Evolutionary conservation across 768 basidiomycete species (phyloP).

Genomic region (Mycena alexandri): DNA sequence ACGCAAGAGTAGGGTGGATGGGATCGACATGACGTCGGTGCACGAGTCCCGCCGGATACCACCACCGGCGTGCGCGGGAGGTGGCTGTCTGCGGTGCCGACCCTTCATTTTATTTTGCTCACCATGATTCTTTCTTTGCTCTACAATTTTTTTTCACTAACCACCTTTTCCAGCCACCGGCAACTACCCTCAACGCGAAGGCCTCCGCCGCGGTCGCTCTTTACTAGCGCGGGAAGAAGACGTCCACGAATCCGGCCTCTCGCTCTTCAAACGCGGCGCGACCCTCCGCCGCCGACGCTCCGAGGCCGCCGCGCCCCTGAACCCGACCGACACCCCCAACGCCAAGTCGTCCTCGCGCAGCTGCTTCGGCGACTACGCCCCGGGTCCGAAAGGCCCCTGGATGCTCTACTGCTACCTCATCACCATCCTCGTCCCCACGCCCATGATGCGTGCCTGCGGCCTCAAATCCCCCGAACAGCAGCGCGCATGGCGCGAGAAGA

Average conservation of each 20-base stretch:
- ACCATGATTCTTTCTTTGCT: background rate
- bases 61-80: no score
- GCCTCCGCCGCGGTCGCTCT: slow-evolving; percentile 87
- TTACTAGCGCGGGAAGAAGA: slow-evolving; percentile 93
- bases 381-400: slow-evolving; percentile 94
- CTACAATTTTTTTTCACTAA: slow-evolving; percentile 23
- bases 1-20: no score
- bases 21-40: no score
- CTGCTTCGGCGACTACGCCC: slow-evolving; percentile 80
- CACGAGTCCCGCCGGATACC: no score
- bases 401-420: slow-evolving; percentile 93
- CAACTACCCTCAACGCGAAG: slow-evolving; percentile 72
- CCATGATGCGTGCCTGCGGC: slow-evolving; percentile 82
- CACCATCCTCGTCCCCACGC: slow-evolving; percentile 86
- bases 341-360: slow-evolving; percentile 47
- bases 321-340: slow-evolving; percentile 54
- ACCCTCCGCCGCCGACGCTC: slow-evolving; percentile 81
- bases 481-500: slow-evolving; percentile 98
- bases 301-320: slow-evolving; percentile 55
- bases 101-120: no score
- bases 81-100: no score
- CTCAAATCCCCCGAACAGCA: slow-evolving; percentile 93
- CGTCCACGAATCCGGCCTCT: slow-evolving; percentile 89
- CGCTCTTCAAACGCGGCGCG: slow-evolving; percentile 89
- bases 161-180: slow-evolving; percentile 70